Conservation (phyloP, 2,329 filamentous ascomycete species). For the Huntiella decipiens region DNA sequence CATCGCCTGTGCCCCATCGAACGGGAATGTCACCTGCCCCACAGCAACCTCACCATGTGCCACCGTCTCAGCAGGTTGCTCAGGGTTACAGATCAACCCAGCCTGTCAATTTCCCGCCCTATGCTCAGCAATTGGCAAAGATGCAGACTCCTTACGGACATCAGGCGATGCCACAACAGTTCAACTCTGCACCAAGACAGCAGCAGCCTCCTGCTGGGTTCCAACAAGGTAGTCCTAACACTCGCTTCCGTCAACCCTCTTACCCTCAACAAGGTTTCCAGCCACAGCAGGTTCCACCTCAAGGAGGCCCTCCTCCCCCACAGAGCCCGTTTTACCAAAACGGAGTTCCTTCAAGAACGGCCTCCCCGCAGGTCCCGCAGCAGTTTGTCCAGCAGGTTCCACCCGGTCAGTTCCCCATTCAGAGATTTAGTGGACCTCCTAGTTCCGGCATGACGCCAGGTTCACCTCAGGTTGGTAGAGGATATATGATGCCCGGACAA, state of each 20-base stretch:
- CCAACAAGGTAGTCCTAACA: slow-evolving; percentile 22
- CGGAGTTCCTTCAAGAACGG: slow-evolving; percentile 25
- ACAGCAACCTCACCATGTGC: slow-evolving; percentile 16
- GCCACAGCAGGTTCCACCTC: slow-evolving; percentile 16
- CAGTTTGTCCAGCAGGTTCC: slow-evolving; percentile 16
- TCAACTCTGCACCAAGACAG: slow-evolving; percentile 11
- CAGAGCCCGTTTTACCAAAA: slow-evolving; percentile 22
- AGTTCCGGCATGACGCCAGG: slow-evolving; percentile 8
- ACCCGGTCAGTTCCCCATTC: slow-evolving; percentile 10
- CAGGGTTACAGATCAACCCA: slow-evolving; percentile 11
- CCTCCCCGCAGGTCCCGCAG: slow-evolving; percentile 23
- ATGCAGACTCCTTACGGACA: slow-evolving; percentile 33
- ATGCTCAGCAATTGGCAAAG: slow-evolving; percentile 32
- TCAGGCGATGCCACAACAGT: slow-evolving; percentile 29
- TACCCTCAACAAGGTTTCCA: slow-evolving; percentile 18
- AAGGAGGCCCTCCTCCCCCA: slow-evolving; percentile 1
- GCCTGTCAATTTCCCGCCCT: slow-evolving; percentile 25
- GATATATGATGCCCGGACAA: slow-evolving; percentile 7
- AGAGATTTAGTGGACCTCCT: background rate
- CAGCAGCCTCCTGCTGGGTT: slow-evolving; percentile 16
- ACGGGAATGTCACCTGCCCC: slow-evolving; percentile 17
- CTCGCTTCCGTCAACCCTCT: slow-evolving; percentile 22
- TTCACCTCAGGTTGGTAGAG: slow-evolving; percentile 7
- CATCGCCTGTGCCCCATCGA: slow-evolving; percentile 9
- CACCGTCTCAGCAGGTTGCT: slow-evolving; percentile 13